Conservation (phyloP, 129 eudicot genomes). For the Glebionis coronaria region DNA sequence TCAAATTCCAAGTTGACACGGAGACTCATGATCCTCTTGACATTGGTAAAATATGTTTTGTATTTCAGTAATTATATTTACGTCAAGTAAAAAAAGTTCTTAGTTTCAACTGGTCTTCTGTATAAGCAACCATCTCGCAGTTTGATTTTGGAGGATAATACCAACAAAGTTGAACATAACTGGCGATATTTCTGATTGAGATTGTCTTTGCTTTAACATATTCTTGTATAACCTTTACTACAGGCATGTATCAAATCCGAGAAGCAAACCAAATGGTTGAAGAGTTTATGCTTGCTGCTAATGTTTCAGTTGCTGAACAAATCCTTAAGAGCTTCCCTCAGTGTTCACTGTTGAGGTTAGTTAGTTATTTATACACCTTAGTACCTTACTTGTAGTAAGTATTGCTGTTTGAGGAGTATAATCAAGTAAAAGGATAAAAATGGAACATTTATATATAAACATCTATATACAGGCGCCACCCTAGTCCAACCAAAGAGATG, state of each 20-base stretch:
- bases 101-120: not conserved
- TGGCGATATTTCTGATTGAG: too few species aligned
- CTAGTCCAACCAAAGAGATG: conserved; percentile 98
- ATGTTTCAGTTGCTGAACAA: too few species aligned
- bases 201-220: not conserved
- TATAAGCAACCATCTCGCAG: not conserved
- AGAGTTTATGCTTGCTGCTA: too few species aligned
- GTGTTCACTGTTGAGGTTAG: conserved; percentile 78
- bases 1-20: too few species aligned
- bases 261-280: too few species aligned
- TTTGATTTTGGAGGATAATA: not conserved
- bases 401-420: not conserved
- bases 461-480: conserved; percentile 76
- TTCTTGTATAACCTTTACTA: conserved; percentile 5
- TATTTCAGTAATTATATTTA: not conserved
- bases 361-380: not conserved
- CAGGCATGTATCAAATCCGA: conserved; percentile 99
- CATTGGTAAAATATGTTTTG: conserved; percentile 50
- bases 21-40: conserved; percentile 99
- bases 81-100: conserved; percentile 3
- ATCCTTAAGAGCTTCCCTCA: too few species aligned
- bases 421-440: not conserved
- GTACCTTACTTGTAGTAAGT: not conserved
- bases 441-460: not conserved
- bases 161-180: not conserved